phyloP scores from a whole-genome alignment of 2,329 filamentous ascomycete genomes.

The Diaporthe longicolla region DNA sequence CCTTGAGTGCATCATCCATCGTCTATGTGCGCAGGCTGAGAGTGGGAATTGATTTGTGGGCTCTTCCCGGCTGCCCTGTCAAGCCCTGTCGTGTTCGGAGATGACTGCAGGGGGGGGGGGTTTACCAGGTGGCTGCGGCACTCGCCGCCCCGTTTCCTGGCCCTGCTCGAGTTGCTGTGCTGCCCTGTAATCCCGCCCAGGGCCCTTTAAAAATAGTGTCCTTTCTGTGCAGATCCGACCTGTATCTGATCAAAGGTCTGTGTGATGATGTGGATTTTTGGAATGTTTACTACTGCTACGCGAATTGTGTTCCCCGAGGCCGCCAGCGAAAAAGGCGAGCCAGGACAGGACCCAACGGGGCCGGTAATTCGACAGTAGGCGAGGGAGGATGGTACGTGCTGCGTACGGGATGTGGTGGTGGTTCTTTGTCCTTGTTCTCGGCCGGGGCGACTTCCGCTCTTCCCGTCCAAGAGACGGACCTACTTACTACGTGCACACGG shows the following conservation, averaged over 20 bases:
- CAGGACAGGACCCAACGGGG: not conserved
- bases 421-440: not conserved
- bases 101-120: slow-evolving; percentile 11
- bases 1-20: not conserved
- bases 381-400: not conserved
- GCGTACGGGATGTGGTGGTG: slow-evolving; percentile 14
- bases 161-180: not conserved
- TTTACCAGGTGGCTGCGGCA: not conserved
- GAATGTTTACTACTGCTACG: not conserved
- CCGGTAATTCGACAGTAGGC: not conserved
- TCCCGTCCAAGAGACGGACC: not conserved
- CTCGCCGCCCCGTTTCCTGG: not conserved
- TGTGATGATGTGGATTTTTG: not conserved
- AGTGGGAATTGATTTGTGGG: not conserved
- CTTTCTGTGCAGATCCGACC: not conserved
- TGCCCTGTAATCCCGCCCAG: slow-evolving; percentile 1
- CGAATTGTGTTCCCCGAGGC: not conserved
- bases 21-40: not conserved
- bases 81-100: slow-evolving; percentile 23
- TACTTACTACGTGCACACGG: not conserved
- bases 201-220: slow-evolving; percentile 5
- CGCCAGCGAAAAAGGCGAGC: not conserved
- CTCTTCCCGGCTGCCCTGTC: not conserved
- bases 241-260: not conserved
- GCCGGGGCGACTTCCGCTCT: slow-evolving; percentile 4